phyloP scores from a whole-genome alignment of 805 yeast genomes.

The Scheffersomyces lignosus region DNA sequence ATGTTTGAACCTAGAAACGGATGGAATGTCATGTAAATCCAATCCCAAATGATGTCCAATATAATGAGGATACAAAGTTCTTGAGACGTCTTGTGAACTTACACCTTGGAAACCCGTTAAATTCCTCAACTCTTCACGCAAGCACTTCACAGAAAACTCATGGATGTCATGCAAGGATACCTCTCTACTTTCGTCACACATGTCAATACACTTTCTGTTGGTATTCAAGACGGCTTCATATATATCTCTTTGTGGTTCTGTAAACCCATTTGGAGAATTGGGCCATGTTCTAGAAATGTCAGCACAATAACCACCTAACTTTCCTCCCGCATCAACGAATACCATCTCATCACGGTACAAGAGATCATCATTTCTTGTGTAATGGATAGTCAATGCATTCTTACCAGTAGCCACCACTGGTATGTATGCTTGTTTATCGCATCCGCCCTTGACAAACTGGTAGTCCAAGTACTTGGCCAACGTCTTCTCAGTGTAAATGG shows the following conservation, averaged over 20 bases:
- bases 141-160: conserved; percentile 55
- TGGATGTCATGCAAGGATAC: conserved; percentile 75
- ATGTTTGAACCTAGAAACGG: conserved; percentile 52
- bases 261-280: conserved; percentile 64
- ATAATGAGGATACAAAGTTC: conserved; percentile 80
- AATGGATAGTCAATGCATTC: conserved; percentile 89
- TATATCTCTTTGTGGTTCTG: conserved; percentile 77
- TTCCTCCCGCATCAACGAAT: conserved; percentile 93
- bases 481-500: conserved; percentile 71
- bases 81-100: conserved; percentile 50
- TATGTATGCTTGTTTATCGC: conserved; percentile 85
- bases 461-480: conserved; percentile 80
- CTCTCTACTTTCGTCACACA: conserved; percentile 56
- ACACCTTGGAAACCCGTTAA: conserved; percentile 62
- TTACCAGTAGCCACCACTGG: conserved; percentile 96
- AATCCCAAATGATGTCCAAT: conserved; percentile 94
- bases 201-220: conserved; percentile 71
- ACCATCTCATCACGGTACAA: conserved; percentile 78
- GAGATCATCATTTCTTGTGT: conserved; percentile 86
- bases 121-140: conserved; percentile 66
- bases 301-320: conserved; percentile 89
- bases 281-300: conserved; percentile 99
- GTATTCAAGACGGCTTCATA: conserved; percentile 87
- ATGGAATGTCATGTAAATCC: conserved; percentile 84
- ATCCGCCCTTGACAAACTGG: conserved; percentile 81